Evolutionary conservation across 1,284 basidiomycete genomes (phyloP).

Genomic region (Termitomyces sp.): DNA sequence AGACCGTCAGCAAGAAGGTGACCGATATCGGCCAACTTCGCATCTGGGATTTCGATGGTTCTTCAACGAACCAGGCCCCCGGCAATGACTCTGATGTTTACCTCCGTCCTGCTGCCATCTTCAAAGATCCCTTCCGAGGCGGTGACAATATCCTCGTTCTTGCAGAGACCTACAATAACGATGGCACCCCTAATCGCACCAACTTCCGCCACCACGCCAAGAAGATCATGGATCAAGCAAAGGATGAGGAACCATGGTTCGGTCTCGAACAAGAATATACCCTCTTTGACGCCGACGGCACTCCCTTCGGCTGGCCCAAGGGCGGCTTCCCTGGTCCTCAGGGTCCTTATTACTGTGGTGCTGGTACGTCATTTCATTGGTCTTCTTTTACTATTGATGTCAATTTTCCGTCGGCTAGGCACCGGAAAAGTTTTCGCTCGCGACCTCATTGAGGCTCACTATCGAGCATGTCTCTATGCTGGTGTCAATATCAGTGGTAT

Average conservation of each 20-base stretch:
- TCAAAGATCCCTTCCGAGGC: conserved; percentile 99
- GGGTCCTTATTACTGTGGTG: conserved; percentile 99
- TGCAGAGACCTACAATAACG: conserved; percentile 97
- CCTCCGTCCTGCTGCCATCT: conserved; percentile 95
- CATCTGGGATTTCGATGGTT: conserved; percentile 99
- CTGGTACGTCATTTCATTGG: conserved; percentile 58
- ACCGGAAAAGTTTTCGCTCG: conserved; percentile 97
- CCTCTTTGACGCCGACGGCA: conserved; percentile 90
- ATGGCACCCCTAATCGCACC: conserved; percentile 96
- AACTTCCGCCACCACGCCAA: conserved; percentile 91
- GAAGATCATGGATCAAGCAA: conserved; percentile 91
- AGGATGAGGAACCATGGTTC: conserved; percentile 89
- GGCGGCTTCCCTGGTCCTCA: conserved; percentile 99
- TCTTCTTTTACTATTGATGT: not conserved
- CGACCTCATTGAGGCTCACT: conserved; percentile 99
- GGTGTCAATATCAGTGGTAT: conserved; percentile 99
- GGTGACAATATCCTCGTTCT: conserved; percentile 98
- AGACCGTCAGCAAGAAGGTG: conserved; percentile 82
- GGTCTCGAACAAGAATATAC: conserved; percentile 99
- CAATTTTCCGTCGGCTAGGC: conserved; percentile 39
- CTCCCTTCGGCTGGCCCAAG: conserved; percentile 95
- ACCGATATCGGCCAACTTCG: conserved; percentile 85
- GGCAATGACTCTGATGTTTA: conserved; percentile 96
- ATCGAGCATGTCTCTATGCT: conserved; percentile 94
- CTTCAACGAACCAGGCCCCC: conserved; percentile 94